These are phyloP conservation scores for Tolypocladium sp. DNA, from an alignment of 2,329 filamentous ascomycete genomes.

Conservation along the genomic window DNA sequence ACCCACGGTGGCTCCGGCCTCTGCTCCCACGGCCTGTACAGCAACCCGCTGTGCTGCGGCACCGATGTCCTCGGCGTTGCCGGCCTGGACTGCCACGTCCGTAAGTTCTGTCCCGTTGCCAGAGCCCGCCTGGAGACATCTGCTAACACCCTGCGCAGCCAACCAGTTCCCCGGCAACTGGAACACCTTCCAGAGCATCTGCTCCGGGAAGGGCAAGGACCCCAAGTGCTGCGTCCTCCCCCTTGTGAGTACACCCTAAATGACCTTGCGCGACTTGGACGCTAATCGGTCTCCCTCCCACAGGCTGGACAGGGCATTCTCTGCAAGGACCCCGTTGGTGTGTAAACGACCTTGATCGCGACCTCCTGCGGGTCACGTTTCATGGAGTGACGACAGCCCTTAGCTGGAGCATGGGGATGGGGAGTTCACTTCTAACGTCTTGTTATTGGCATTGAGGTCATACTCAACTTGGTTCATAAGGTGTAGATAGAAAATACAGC, in stretches of 20 bases:
- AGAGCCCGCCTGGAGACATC: neutral
- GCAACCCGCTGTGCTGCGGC: conserved; percentile 2
- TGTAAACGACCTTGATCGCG: neutral
- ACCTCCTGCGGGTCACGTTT: neutral
- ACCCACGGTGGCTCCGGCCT: neutral
- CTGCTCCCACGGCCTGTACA: neutral
- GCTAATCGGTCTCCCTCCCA: neutral
- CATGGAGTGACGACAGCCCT: neutral
- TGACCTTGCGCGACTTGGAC: too few relatives aligned
- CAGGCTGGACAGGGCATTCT: conserved; percentile 4
- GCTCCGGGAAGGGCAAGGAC: neutral
- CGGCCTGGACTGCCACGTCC: conserved; percentile 1
- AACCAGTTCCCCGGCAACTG: neutral
- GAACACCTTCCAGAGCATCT: neutral
- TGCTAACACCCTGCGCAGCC: neutral
- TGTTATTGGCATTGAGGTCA: neutral
- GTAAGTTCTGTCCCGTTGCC: neutral
- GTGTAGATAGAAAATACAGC: neutral
- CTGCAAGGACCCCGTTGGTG: conserved; percentile 1
- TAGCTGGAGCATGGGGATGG: neutral
- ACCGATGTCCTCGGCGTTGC: neutral
- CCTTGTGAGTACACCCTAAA: neutral
- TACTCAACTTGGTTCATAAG: neutral
- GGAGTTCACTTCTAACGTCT: neutral
- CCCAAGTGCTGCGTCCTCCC: conserved; percentile 3